These are phyloP conservation scores for Quercus cerris DNA, from an alignment of 306 rosid genomes.

Conservation along the genomic window DNA sequence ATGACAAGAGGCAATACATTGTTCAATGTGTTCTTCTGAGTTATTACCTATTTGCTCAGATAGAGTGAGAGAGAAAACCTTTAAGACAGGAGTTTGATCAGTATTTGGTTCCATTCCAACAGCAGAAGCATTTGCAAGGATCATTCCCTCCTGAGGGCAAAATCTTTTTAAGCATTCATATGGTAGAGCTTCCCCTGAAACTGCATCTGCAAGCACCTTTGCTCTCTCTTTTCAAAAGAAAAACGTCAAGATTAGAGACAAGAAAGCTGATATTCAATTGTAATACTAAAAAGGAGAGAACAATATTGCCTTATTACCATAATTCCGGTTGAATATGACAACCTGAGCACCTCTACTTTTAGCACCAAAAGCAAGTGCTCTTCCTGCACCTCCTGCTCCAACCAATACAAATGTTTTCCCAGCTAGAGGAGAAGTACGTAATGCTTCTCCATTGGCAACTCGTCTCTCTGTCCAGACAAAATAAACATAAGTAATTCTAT, in stretches of 20 bases:
- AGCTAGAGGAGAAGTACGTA: constrained; percentile 22
- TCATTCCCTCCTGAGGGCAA: constrained; percentile 39
- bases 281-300: background rate
- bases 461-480: constrained; percentile 4
- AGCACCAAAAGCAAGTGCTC: constrained; percentile 52
- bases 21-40: background rate
- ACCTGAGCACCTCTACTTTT: constrained; percentile 46
- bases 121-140: constrained; percentile 54
- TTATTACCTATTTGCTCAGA: background rate
- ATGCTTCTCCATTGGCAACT: constrained; percentile 21
- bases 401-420: constrained; percentile 42
- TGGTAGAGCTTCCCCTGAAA: constrained; percentile 33
- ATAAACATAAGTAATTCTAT: background rate
- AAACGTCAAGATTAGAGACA: constrained; percentile 20
- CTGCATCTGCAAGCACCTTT: constrained; percentile 42
- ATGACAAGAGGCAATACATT: background rate
- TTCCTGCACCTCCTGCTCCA: constrained; percentile 57
- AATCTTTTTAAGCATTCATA: constrained; percentile 28
- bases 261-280: background rate
- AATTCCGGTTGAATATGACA: constrained; percentile 32
- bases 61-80: constrained; percentile 21
- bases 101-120: constrained; percentile 49
- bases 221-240: constrained; percentile 34
- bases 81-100: constrained; percentile 38
- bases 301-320: constrained; percentile 1